Evolutionary conservation across 495 filamentous ascomycete genomes (phyloP), one percentile per base, ranked within the genome.

Genomic region (Aspergillus homomorphus): DNA sequence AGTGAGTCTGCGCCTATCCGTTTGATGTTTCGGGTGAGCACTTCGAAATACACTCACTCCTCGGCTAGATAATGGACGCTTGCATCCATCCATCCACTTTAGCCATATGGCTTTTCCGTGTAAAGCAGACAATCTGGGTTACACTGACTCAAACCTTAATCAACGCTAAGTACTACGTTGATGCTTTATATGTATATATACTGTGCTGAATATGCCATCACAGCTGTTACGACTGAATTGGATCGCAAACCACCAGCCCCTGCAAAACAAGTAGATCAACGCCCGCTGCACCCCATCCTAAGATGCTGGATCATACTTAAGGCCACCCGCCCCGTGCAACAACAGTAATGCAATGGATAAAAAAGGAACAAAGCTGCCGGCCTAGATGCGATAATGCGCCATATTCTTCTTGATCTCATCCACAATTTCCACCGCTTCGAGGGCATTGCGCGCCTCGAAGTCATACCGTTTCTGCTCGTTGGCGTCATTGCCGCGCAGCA

Each of bases 381-480:
- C 55, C 51, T 52, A 54, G 15, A 51, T 73, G 33, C 75, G 75
- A 63, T 78, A 82, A 54, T 80, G 78, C 42, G 74, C 73, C 79
- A 83, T 83, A 54, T 80, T 80, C 66, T 79, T 81, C 69, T 78
- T 92, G 58, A 97, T 88, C 75, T 96, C 94, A 52, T 79, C 82
- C 42, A 97, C 92, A 69, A 98, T 91, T 68, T 94, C 91, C 23
- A 82, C 79, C n/a, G 93, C 93, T 67, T 95, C 91, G 26, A 84
- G 82, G 1, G 80, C 76, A 65, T 81, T 92, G 59, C 81, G 84
- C 15, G 93, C 90, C 71, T 98, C 93, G 76, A 98, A 98, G 67
- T 98, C 94, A 75, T 98, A 98, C 61, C 92, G 78, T 77, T 98
- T 98, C 64, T 86, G 89, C 70, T 96, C 92, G 16, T 63, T 76